Evolutionary conservation across 1,284 basidiomycete species (phyloP), one percentile per base, ranked within the genome.

Genomic region (Phellinidium pouzarii): DNA sequence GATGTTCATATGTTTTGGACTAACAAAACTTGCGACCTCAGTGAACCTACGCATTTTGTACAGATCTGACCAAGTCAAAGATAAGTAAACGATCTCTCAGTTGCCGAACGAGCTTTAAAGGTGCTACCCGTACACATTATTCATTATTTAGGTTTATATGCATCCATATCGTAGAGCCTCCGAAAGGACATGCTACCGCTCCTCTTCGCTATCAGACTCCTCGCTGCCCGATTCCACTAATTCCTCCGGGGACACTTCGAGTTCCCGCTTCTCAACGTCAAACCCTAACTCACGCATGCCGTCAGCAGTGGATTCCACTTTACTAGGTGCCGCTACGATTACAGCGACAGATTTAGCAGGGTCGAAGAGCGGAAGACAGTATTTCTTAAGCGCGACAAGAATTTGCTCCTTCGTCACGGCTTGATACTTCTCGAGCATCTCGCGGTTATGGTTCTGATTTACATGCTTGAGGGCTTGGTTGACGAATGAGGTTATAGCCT

Each of bases 351-450:
- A 92, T 0, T 82, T 79, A 3, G 76, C 71, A 0, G 94, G 66
- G 58, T 88, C 79, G 68, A 99, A 99, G 48, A 99, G 71, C 0
- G 94, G 92, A 36, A 94, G 67, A 69, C 97, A 82, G 68, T 96
- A 87, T 60, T 78, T 84, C 58, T 75, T 68, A 57, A 98, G 75
- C 14, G 79, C 78, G 5, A 66, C 70, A 19, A 91, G 69, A 44
- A 97, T 84, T 56, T 96, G 83, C 3, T 82, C 78, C 59, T 86
- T 82, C 3, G 84, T 88, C 50, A 99, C 82, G 7, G 71, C 70
- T 72, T 92, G 86, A 60, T 87, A 87, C 62, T 84, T 82, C 61
- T 86, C 79, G 29, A 97, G 74, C 37, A 93, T 75, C 44, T 87
- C 78, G 41, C 88, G 73, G 60, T 86, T 83, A 63, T 86, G 75